These are phyloP conservation scores for Pseudogymnoascus verrucosus DNA, from an alignment of 2,329 filamentous ascomycete genomes.

Conservation along the genomic window DNA sequence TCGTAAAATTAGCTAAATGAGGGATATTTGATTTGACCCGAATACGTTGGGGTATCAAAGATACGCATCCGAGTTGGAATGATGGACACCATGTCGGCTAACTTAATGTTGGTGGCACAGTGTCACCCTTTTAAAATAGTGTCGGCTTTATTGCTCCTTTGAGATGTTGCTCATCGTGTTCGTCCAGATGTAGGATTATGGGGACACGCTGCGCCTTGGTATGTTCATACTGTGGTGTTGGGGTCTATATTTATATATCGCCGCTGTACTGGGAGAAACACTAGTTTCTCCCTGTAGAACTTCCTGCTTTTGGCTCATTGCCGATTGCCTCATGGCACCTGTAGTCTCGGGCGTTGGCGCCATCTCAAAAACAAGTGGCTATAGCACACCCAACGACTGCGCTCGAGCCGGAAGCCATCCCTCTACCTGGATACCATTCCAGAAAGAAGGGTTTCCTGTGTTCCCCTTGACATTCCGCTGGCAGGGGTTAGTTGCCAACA, in stretches of 20 bases:
- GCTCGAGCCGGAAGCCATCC: background rate
- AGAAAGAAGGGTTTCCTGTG: background rate
- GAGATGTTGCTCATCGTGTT: background rate
- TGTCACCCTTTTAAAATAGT: background rate
- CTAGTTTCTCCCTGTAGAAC: background rate
- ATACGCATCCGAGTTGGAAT: background rate
- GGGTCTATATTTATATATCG: background rate
- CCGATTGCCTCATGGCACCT: background rate
- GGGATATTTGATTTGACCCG: background rate
- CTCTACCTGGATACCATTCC: background rate
- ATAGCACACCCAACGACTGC: background rate
- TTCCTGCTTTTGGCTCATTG: background rate
- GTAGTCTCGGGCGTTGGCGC: background rate
- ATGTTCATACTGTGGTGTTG: background rate
- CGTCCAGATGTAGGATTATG: background rate
- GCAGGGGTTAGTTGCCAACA: background rate
- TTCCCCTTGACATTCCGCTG: background rate
- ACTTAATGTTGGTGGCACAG: background rate
- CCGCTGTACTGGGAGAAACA: background rate
- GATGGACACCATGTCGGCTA: background rate
- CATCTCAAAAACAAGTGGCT: background rate
- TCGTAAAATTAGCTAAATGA: background rate
- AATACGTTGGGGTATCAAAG: background rate
- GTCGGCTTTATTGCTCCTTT: background rate
- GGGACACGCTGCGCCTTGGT: background rate